Conservation (phyloP, 495 filamentous ascomycete genomes). For the Penicillium flavigenum region DNA sequence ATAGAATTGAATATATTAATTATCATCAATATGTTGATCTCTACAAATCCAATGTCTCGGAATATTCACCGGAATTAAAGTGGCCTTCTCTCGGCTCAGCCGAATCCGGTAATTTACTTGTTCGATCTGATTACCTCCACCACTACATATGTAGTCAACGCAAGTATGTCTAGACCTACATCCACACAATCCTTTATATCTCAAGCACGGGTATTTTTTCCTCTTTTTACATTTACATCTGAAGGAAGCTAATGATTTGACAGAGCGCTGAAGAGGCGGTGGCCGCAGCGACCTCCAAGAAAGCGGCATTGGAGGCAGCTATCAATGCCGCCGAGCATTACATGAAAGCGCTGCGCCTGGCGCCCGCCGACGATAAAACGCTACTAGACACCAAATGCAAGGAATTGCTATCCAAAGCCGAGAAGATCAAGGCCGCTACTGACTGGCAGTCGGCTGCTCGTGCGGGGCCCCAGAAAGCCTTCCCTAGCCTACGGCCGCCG, state of each 20-base stretch:
- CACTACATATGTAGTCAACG: background rate
- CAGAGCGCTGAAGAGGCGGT: conserved; percentile 64
- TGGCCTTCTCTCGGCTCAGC: conserved; percentile 1
- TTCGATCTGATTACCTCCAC: conserved; percentile 12
- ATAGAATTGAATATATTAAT: background rate
- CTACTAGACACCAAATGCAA: conserved; percentile 63
- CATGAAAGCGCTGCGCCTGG: conserved; percentile 66
- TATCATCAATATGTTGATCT: background rate
- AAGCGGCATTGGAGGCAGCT: conserved; percentile 68
- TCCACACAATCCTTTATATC: conserved; percentile 27
- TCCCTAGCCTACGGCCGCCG: conserved; percentile 29
- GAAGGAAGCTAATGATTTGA: conserved; percentile 21
- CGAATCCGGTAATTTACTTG: conserved; percentile 10
- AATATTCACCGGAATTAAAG: conserved; percentile 1
- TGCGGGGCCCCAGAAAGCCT: conserved; percentile 17
- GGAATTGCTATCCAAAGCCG: conserved; percentile 64
- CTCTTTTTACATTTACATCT: background rate
- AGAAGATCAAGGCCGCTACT: conserved; percentile 63
- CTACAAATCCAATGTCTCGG: background rate
- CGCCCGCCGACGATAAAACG: conserved; percentile 54
- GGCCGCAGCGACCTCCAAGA: conserved; percentile 53
- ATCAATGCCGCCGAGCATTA: conserved; percentile 74
- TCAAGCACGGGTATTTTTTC: conserved; percentile 26
- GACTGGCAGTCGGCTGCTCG: conserved; percentile 36
- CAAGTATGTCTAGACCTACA: conserved; percentile 36